phyloP scores from a whole-genome alignment of 73 alveolate species.

The Tetrahymena elliotti region DNA sequence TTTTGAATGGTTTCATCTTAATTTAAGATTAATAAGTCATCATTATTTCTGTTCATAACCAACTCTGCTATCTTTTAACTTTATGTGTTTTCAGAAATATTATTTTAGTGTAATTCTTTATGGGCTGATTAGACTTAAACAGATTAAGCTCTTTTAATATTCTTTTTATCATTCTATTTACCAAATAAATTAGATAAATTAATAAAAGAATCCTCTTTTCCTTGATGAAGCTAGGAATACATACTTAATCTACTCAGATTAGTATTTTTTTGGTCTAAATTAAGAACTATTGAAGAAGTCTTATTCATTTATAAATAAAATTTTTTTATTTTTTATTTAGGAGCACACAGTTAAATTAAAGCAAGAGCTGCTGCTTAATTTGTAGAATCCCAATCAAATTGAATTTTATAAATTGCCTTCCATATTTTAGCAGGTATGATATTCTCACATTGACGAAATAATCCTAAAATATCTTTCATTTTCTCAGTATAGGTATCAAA shows the following conservation, averaged over 20 bases:
- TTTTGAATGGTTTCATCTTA: background rate
- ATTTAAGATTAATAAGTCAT: background rate
- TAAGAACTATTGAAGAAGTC: background rate
- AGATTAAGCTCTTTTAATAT: background rate
- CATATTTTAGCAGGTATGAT: background rate
- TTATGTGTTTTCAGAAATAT: background rate
- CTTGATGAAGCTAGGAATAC: background rate
- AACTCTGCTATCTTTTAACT: background rate
- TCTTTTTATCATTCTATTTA: background rate
- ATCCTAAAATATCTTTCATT: background rate
- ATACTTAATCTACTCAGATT: background rate
- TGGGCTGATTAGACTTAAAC: background rate
- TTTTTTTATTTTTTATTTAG: background rate
- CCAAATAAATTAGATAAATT: background rate
- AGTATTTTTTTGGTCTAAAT: background rate
- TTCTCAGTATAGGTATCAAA: background rate
- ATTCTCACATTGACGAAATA: background rate
- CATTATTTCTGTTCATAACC: background rate
- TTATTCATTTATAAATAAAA: background rate
- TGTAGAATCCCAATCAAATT: background rate
- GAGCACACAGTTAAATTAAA: background rate
- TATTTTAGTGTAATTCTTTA: background rate
- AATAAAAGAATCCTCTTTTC: background rate
- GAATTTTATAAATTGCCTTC: background rate
- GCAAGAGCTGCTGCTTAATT: background rate